These are phyloP conservation scores for Oryza nivara DNA, from an alignment of 176 grass and related monocot species.

Conservation along the genomic window DNA sequence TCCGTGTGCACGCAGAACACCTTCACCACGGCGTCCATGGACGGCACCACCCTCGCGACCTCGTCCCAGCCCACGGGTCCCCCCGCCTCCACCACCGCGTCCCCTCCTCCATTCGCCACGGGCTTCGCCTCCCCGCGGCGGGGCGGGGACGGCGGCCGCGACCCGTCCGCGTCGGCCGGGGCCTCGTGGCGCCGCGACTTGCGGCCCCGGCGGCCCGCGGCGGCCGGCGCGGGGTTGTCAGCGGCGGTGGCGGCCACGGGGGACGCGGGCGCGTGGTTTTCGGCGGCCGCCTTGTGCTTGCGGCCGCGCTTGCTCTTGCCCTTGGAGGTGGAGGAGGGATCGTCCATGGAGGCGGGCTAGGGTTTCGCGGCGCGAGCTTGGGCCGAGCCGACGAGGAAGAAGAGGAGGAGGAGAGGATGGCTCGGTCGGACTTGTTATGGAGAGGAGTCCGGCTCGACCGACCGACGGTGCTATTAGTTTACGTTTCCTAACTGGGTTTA, in stretches of 20 bases:
- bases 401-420: not conserved
- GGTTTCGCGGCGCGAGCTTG: slow-evolving; percentile 28
- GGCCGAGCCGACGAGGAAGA: slow-evolving; percentile 9
- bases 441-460: slow-evolving; percentile 11
- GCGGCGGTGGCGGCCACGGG: not conserved
- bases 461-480: not conserved
- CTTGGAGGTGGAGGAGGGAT: slow-evolving; percentile 47
- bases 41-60: slow-evolving; percentile 69
- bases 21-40: slow-evolving; percentile 96
- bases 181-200: slow-evolving; percentile 49
- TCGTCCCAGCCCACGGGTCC: slow-evolving; percentile 63
- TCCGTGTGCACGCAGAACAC: slow-evolving; percentile 98
- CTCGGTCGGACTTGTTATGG: slow-evolving; percentile 31
- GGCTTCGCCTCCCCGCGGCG: slow-evolving; percentile 37
- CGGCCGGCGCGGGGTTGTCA: slow-evolving; percentile 9
- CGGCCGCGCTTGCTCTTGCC: slow-evolving; percentile 56
- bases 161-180: slow-evolving; percentile 35
- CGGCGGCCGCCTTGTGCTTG: slow-evolving; percentile 49
- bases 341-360: slow-evolving; percentile 55
- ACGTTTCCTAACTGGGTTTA: not conserved
- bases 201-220: slow-evolving; percentile 39
- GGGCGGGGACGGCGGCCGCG: slow-evolving; percentile 33
- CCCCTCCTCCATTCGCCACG: slow-evolving; percentile 37
- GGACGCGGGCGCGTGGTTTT: slow-evolving; percentile 27
- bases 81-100: slow-evolving; percentile 25